phyloP scores from a whole-genome alignment of 176 grass and related monocot genomes.

The Rhynchospora pubera region DNA sequence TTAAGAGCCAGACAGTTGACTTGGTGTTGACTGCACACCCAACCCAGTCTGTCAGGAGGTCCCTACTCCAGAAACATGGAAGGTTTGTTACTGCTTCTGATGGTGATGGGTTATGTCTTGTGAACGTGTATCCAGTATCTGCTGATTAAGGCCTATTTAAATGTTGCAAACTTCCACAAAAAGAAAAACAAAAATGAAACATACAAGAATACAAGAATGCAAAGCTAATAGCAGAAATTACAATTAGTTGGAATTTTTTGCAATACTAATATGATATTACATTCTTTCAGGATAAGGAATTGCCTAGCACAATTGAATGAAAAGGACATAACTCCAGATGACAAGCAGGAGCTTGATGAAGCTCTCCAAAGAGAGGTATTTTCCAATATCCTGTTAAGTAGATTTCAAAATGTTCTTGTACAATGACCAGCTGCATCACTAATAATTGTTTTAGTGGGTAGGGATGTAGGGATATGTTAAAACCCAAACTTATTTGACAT shows the following conservation, averaged over 20 bases:
- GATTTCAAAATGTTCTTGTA: not conserved
- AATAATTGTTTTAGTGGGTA: not conserved
- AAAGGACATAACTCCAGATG: slow-evolving; percentile 90
- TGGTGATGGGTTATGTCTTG: not conserved
- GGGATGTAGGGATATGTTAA: too few relatives aligned
- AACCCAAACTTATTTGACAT: too few relatives aligned
- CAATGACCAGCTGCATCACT: not conserved
- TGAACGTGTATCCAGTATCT: not conserved
- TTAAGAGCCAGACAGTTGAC: slow-evolving; percentile 84
- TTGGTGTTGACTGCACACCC: slow-evolving; percentile 92
- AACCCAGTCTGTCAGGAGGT: slow-evolving; percentile 86
- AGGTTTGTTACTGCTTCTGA: slow-evolving; percentile 37
- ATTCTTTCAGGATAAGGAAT: slow-evolving; percentile 57
- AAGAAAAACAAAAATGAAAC: not conserved
- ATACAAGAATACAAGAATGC: too few relatives aligned
- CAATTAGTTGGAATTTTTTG: not conserved
- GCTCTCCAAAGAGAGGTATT: slow-evolving; percentile 84
- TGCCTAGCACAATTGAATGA: slow-evolving; percentile 64
- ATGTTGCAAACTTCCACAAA: not conserved
- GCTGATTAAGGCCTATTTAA: not conserved
- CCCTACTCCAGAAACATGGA: slow-evolving; percentile 89
- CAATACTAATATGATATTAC: slow-evolving; percentile 9
- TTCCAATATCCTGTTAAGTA: not conserved
- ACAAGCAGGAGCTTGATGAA: slow-evolving; percentile 92
- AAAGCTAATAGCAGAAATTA: not conserved